Percentiles rank a stretch among this genome's conserved stretches.
phyloP scores from a whole-genome alignment of 1,139 yeast genomes.

The Suhomyces panamericanus region DNA sequence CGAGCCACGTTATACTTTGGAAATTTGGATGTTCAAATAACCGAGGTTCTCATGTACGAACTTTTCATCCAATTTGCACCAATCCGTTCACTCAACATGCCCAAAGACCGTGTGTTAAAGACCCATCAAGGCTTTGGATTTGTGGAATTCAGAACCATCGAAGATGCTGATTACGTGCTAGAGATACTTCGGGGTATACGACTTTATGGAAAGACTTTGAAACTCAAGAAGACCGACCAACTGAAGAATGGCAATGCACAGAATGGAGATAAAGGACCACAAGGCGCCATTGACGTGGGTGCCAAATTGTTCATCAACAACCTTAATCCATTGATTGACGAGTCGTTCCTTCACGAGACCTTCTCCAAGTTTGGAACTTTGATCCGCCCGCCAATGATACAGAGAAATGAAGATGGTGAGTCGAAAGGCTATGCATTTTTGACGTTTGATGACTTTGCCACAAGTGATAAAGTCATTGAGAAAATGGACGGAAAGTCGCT shows the following conservation, averaged over 20 bases:
- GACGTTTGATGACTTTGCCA: conserved; percentile 59
- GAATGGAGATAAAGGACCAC: neutral
- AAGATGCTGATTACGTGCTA: conserved; percentile 72
- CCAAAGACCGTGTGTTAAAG: conserved; percentile 71
- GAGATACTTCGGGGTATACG: conserved; percentile 61
- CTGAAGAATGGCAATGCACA: conserved; percentile 11
- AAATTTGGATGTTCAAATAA: conserved; percentile 72
- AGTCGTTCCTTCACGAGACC: conserved; percentile 54
- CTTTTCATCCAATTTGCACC: conserved; percentile 87
- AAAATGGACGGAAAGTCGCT: conserved; percentile 69
- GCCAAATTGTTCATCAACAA: conserved; percentile 78
- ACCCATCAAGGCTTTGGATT: conserved; percentile 89
- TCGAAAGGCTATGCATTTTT: conserved; percentile 67
- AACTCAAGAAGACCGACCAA: conserved; percentile 51
- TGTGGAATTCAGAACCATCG: conserved; percentile 61
- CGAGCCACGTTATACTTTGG: conserved; percentile 81
- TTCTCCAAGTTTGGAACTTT: conserved; percentile 73
- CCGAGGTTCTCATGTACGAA: conserved; percentile 71
- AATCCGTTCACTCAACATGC: conserved; percentile 65
- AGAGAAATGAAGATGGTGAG: conserved; percentile 52
- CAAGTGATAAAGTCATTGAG: conserved; percentile 71
- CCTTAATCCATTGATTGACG: conserved; percentile 69
- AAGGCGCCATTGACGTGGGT: conserved; percentile 53
- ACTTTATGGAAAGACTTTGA: conserved; percentile 63
- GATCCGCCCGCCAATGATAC: conserved; percentile 51